phyloP scores from a whole-genome alignment of 345 rosid species.

The Psidium guajava region DNA sequence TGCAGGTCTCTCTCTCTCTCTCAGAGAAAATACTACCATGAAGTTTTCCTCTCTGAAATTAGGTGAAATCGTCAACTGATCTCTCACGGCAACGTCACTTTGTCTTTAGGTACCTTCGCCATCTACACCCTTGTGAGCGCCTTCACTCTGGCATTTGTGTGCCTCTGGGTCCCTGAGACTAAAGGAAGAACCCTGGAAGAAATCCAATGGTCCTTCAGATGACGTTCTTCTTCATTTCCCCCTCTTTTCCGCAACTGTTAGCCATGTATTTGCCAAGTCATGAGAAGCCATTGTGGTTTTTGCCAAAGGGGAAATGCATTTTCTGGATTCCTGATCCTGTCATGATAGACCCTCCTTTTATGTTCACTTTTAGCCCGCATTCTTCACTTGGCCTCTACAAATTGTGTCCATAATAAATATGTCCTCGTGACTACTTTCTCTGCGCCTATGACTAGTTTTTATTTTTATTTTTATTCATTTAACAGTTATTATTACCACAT shows the following conservation, averaged over 20 bases:
- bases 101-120: conserved; percentile 20
- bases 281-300: not conserved
- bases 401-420: not conserved
- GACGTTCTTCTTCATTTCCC: not conserved
- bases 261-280: not conserved
- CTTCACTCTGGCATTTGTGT: conserved; percentile 14
- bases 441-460: not conserved
- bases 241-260: not conserved
- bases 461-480: not conserved
- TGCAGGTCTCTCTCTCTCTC: conserved; percentile 49
- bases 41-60: not conserved
- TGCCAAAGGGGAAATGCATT: not conserved
- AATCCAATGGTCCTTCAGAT: conserved; percentile 35
- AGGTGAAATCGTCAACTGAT: not conserved
- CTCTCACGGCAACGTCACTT: not conserved
- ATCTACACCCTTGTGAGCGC: conserved; percentile 23
- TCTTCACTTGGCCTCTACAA: not conserved
- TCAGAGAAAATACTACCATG: not conserved
- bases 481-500: not conserved
- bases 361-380: not conserved
- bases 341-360: not conserved
- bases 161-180: conserved; percentile 33
- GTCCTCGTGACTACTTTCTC: not conserved
- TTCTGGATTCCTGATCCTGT: not conserved
- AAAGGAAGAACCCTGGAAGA: conserved; percentile 40